Base-by-base conservation (phyloP, 2,329 filamentous ascomycete species). In the Fusarium sp. region DNA sequence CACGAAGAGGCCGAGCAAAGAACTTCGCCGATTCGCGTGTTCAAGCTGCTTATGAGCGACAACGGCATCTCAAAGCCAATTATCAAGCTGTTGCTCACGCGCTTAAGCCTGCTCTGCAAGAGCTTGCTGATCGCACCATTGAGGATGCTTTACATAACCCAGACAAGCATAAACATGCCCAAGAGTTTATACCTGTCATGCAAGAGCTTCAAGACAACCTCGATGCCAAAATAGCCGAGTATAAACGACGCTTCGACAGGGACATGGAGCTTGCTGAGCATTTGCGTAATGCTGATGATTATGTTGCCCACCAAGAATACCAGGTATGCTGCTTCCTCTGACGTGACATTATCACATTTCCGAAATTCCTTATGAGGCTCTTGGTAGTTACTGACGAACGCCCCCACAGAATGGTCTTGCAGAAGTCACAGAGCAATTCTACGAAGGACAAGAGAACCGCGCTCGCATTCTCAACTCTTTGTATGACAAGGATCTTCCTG, bases 31-130 rank as follows among this genome's bases (percentile, higher is more conserved):
- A 86, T 68, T 80, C 83, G 67, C 84, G 83, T 67, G 84, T 86
- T 56, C 87, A 89, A 76, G 87, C 86, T 53, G 84, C 85, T 60
- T 86, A 88, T 70, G 87, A 89, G 76, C 88, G 91, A 58, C 88
- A 90, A 76, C 85, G 90, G 70, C 86, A 91, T 72, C 83, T 93
- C 73, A 91, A 91, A 78, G 87, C 88, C 59, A 84, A 84, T 25
- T 93, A 88, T 78, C 85, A 88, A n/a, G 82, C 85, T 62, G 86
- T 93, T 54, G 85, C 88, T 62, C 86, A 87, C 71, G 84, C 86
- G 30, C 80, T 92, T 72, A 92, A 91, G 78, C 87, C 87, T 18
- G 85, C 89, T 12, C 82, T 92, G 16, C 88, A 89, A 62, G 90
- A 92, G 75, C 82, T 93, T 22, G 89, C 89, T 20, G 86, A 88